phyloP scores from a whole-genome alignment of 345 rosid species.

The Theobroma cacao region DNA sequence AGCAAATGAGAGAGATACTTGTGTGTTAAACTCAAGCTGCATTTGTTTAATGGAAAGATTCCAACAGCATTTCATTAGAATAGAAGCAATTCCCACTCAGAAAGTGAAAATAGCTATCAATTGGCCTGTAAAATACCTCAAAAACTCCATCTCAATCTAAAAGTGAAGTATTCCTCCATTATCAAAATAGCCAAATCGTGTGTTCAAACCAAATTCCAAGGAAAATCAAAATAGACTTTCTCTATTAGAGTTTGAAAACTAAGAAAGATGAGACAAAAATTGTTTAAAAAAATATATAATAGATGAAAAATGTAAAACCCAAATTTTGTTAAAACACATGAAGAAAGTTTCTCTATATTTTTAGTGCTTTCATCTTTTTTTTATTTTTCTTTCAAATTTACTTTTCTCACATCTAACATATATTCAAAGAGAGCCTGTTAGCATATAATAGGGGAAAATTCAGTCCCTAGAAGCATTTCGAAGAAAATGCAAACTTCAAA shows the following conservation, averaged over 20 bases:
- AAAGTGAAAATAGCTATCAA: not conserved
- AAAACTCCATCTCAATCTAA: too few species aligned
- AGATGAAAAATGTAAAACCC: not conserved
- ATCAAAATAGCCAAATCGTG: not conserved
- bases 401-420: too few species aligned
- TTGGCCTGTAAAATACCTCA: not conserved
- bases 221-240: not conserved
- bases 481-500: not conserved
- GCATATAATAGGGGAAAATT: too few species aligned
- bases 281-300: not conserved
- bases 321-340: not conserved
- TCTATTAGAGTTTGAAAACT: not conserved
- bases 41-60: not conserved
- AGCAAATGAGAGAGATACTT: not conserved
- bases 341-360: not conserved
- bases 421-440: too few species aligned
- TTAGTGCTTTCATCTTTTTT: not conserved
- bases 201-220: not conserved
- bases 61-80: not conserved
- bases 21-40: not conserved
- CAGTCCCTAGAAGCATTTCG: not conserved
- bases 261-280: not conserved
- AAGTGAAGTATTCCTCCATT: not conserved
- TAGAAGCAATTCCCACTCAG: not conserved
- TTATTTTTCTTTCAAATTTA: too few species aligned